phyloP scores from a whole-genome alignment of 2,329 filamentous ascomycete genomes.

The Scedosporium apiospermum region DNA sequence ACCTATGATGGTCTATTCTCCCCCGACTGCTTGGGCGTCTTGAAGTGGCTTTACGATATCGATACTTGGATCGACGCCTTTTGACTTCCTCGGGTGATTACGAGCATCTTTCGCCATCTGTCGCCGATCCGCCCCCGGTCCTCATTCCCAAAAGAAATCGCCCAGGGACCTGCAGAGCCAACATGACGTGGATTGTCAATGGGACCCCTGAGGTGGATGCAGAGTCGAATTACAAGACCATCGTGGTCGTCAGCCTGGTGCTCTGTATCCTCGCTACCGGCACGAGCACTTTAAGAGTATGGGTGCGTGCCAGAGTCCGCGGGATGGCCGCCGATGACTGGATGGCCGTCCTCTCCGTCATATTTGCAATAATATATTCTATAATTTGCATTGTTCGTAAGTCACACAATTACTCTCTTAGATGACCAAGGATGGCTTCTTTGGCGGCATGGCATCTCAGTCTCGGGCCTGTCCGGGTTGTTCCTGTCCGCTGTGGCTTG shows the following conservation, averaged over 20 bases:
- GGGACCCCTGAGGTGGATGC: constrained; percentile 35
- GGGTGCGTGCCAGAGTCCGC: constrained; percentile 28
- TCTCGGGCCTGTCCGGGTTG: too few relatives aligned
- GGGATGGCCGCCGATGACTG: constrained; percentile 39
- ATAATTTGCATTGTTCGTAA: constrained; percentile 32
- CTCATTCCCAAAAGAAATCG: too few relatives aligned
- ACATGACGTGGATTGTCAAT: constrained; percentile 42
- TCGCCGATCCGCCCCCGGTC: too few relatives aligned
- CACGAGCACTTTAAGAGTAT: constrained; percentile 31
- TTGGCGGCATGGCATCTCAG: too few relatives aligned
- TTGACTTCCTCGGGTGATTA: too few relatives aligned
- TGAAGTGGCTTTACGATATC: too few relatives aligned
- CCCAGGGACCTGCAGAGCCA: not conserved
- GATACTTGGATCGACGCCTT: too few relatives aligned
- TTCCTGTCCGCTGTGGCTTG: too few relatives aligned
- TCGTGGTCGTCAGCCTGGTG: constrained; percentile 36
- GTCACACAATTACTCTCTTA: not conserved
- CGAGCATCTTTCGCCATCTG: too few relatives aligned
- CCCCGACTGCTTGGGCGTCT: too few relatives aligned
- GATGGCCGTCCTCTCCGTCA: constrained; percentile 27
- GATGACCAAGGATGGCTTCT: too few relatives aligned
- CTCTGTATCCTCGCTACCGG: constrained; percentile 32
- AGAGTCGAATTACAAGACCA: constrained; percentile 35
- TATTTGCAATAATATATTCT: constrained; percentile 39
- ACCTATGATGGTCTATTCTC: too few relatives aligned